A percentile compares a stretch with the other conserved stretches of the same genome.
Evolutionary conservation across 2,329 filamentous ascomycete genomes (phyloP).

Genomic region (Calonectria leucothoes): DNA sequence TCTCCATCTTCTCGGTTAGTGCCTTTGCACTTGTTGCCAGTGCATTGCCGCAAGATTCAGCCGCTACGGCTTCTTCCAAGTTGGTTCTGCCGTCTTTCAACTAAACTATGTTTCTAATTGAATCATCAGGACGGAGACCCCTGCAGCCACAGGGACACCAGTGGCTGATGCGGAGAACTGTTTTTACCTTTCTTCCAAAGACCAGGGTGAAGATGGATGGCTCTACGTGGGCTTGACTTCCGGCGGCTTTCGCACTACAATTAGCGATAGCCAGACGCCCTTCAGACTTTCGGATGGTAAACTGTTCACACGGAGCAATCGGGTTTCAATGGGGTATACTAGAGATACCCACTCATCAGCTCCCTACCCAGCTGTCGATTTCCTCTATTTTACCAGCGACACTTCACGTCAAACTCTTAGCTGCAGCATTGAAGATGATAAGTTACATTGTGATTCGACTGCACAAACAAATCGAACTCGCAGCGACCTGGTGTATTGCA

Average conservation of each 20-base stretch:
- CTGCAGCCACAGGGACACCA: not conserved
- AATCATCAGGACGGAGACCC: not conserved
- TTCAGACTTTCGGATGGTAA: not conserved
- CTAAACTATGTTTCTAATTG: not conserved
- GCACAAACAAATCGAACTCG: not conserved
- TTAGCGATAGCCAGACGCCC: not conserved
- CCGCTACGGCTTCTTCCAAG: not conserved
- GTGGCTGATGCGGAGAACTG: not conserved
- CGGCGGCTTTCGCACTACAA: not conserved
- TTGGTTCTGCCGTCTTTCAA: not conserved
- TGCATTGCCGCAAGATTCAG: not conserved
- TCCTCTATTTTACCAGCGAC: not conserved
- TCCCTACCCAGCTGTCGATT: not conserved
- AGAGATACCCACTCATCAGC: not conserved
- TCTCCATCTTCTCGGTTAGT: not conserved
- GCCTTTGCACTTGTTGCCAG: not conserved
- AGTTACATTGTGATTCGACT: not conserved
- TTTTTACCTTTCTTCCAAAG: not conserved
- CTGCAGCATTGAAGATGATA: not conserved
- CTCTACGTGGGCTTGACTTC: not conserved
- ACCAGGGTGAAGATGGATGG: not conserved
- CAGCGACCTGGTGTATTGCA: not conserved
- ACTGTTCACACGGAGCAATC: not conserved
- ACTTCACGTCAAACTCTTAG: not conserved
- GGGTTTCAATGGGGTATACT: not conserved